phyloP scores from a whole-genome alignment of 495 filamentous ascomycete species.

The Amniculicola lignicola region DNA sequence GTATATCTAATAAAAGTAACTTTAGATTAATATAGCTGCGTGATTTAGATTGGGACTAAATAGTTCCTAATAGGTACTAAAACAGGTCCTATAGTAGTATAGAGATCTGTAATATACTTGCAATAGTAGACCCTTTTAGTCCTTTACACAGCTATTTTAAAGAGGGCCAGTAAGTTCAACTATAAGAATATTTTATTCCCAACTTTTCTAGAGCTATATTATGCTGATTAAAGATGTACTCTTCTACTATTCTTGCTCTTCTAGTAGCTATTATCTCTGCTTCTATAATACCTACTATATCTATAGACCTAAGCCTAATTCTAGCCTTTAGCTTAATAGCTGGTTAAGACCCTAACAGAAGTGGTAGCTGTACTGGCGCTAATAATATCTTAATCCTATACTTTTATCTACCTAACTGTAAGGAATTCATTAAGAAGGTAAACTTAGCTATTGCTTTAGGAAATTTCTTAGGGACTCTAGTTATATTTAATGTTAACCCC shows the following conservation, averaged over 20 bases:
- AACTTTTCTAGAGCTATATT: no score
- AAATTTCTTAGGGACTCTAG: conserved; percentile 7
- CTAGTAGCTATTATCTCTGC: not conserved
- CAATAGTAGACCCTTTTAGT: no score
- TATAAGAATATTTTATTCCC: no score
- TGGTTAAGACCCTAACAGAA: conserved; percentile 4
- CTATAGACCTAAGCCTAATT: conserved; percentile 3
- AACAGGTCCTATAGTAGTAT: no score
- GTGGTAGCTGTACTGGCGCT: conserved; percentile 3
- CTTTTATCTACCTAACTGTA: conserved; percentile 1
- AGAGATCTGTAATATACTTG: no score
- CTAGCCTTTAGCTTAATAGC: conserved; percentile 6
- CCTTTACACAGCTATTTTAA: no score
- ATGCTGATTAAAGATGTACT: conserved; percentile 3
- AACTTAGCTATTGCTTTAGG: conserved; percentile 1
- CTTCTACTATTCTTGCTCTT: not conserved
- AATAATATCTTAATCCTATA: conserved; percentile 5
- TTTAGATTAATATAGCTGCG: no score
- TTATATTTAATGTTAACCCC: conserved; percentile 4
- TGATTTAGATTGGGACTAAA: no score
- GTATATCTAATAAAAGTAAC: no score
- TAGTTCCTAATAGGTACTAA: no score
- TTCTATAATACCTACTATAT: not conserved
- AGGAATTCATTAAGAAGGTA: conserved; percentile 8
- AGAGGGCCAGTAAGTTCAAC: no score